Evolutionary conservation across 2,329 filamentous ascomycete genomes (phyloP), one percentile per base, ranked within the genome.

Genomic region (Xylaria sp.): DNA sequence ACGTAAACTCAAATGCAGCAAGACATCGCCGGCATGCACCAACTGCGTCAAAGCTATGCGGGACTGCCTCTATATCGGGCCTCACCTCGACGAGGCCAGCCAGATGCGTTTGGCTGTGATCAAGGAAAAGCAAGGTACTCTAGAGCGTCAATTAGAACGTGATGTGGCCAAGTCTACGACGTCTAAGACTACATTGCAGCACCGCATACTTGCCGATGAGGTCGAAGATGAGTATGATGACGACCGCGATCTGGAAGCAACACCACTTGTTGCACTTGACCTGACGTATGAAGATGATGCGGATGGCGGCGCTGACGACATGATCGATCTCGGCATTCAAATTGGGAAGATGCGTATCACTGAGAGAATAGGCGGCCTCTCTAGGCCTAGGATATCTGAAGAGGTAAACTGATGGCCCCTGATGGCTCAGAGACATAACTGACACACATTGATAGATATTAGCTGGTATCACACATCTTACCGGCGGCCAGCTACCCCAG

Each of bases 1-100:
- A 26, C 87, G 92, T 48, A 95, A 95, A 80, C 83, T 94, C 65
- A 93, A 92, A 78, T 95, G 92, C 81, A 90, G 93, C 81, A 93
- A 92, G 77, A 77, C 76, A 80, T 84, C 79, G 23, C 86, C 91
- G 59, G 91, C 92, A 68, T 95, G 92, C 77, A 84, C 84, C 71
- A 92, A 92, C 78, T 91, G 89, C 79, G 81, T 80, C 70, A 86
- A 86, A 73, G 84, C 85, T 38, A 81, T 78, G 26, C 82, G 85
- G 28, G 85, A 87, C 23, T 89, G 87, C 73, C 76, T 92, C 44
- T 93, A 92, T 76, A 84, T 93, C 42, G 87, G 89, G 2, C 86
- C 89, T 0, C 86, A 89, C 26, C 82, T 92, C n/a, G 91, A 93
- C 77, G 86, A 90, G 68, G 88, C 87, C 7, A 88, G 88, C 62